Evolutionary conservation across 495 filamentous ascomycete genomes (phyloP).

Genomic region (Hypoxylon fuscum): DNA sequence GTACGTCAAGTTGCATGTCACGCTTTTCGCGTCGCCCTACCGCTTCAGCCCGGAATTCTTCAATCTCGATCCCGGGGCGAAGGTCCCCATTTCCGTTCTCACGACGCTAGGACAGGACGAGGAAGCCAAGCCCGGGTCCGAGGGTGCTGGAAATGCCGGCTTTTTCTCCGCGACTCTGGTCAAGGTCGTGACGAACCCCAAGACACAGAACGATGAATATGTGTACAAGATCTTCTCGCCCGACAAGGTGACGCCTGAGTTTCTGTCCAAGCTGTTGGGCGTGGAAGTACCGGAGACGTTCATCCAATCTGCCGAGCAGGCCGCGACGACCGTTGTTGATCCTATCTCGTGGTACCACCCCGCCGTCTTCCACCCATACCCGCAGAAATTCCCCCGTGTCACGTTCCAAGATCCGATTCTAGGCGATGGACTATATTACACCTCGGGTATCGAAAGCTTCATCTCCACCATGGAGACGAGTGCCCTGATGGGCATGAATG

Average conservation of each 20-base stretch:
- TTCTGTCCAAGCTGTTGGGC: conserved; percentile 66
- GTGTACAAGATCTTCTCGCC: conserved; percentile 98
- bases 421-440: conserved; percentile 81
- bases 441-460: conserved; percentile 91
- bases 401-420: conserved; percentile 87
- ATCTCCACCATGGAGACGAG: conserved; percentile 99
- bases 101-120: conserved; percentile 78
- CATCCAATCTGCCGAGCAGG: conserved; percentile 13
- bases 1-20: conserved; percentile 86
- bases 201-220: conserved; percentile 68
- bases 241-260: conserved; percentile 66
- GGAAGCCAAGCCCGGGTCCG: conserved; percentile 54
- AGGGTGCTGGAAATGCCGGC: conserved; percentile 70
- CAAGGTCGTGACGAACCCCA: conserved; percentile 66
- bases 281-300: conserved; percentile 51
- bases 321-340: conserved; percentile 28
- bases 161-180: conserved; percentile 92
- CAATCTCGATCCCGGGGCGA: conserved; percentile 60
- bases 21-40: conserved; percentile 82
- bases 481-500: conserved; percentile 93
- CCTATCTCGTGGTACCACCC: conserved; percentile 82
- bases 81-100: conserved; percentile 75
- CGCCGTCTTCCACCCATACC: conserved; percentile 81
- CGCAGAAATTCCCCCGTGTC: conserved; percentile 79
- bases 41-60: conserved; percentile 75